Evolutionary conservation across 2,329 filamentous ascomycete species (phyloP).

Genomic region (Leptographium wingfieldii): DNA sequence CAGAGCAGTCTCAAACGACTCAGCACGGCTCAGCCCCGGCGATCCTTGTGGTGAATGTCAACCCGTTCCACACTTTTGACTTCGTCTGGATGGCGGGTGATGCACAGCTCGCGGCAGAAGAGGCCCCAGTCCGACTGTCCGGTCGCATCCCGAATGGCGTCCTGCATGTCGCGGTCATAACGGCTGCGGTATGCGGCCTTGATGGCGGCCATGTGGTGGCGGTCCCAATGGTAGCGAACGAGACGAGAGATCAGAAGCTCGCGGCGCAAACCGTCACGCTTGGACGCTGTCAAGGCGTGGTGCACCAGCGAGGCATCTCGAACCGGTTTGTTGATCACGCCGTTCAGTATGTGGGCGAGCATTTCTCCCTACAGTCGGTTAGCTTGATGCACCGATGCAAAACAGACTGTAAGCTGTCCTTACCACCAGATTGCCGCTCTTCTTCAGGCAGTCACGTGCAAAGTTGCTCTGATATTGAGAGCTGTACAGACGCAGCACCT

Average conservation of each 20-base stretch:
- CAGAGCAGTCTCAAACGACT: not conserved
- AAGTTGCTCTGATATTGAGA: slow-evolving; percentile 65
- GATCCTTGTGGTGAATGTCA: slow-evolving; percentile 11
- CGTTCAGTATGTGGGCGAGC: slow-evolving; percentile 89
- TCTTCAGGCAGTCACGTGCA: slow-evolving; percentile 72
- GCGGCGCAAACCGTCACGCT: slow-evolving; percentile 58
- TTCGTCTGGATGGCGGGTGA: slow-evolving; percentile 46
- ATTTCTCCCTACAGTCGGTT: slow-evolving; percentile 61
- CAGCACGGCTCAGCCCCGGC: not conserved
- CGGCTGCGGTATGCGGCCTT: slow-evolving; percentile 70
- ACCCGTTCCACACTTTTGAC: slow-evolving; percentile 39
- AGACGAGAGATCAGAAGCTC: slow-evolving; percentile 81
- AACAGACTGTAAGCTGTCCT: slow-evolving; percentile 26
- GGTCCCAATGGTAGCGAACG: slow-evolving; percentile 87
- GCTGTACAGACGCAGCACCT: slow-evolving; percentile 69
- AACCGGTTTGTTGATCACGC: slow-evolving; percentile 88
- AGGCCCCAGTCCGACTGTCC: slow-evolving; percentile 57
- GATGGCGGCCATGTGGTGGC: slow-evolving; percentile 63
- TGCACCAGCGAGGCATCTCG: slow-evolving; percentile 83
- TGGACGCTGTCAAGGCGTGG: slow-evolving; percentile 70
- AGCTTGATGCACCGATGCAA: not conserved
- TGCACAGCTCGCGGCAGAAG: slow-evolving; percentile 61
- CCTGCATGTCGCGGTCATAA: slow-evolving; percentile 62
- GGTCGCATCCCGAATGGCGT: slow-evolving; percentile 66
- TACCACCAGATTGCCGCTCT: slow-evolving; percentile 87